Evolutionary conservation across 2,329 filamentous ascomycete species (phyloP).

Genomic region (Stagonosporopsis tanaceti): DNA sequence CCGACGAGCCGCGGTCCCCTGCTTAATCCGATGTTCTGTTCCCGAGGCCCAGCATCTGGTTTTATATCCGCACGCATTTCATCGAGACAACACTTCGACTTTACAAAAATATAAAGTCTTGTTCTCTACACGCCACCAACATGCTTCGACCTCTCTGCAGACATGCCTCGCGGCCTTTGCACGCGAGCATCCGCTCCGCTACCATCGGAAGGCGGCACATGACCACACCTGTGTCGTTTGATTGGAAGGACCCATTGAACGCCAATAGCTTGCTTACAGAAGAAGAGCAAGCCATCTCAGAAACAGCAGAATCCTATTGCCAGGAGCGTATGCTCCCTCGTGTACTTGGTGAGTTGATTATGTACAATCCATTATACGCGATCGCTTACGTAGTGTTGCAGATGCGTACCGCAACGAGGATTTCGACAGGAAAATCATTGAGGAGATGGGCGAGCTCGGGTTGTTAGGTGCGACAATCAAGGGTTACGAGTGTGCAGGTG

Average conservation of each 20-base stretch:
- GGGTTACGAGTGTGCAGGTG: slow-evolving; percentile 87
- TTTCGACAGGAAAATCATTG: slow-evolving; percentile 84
- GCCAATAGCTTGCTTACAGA: slow-evolving; percentile 81
- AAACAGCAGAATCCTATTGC: slow-evolving; percentile 92
- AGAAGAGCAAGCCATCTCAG: slow-evolving; percentile 87
- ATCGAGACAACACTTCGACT: slow-evolving; percentile 4
- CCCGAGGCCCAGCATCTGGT: slow-evolving; percentile 7
- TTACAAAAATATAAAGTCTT: not conserved
- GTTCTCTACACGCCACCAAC: not conserved
- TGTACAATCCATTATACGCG: not conserved
- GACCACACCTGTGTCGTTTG: slow-evolving; percentile 65
- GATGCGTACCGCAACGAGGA: slow-evolving; percentile 87
- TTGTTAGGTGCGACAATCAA: slow-evolving; percentile 85
- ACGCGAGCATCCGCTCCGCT: slow-evolving; percentile 35
- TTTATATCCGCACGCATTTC: slow-evolving; percentile 13
- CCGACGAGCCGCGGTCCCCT: slow-evolving; percentile 36
- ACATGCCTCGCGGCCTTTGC: slow-evolving; percentile 52
- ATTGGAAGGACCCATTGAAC: slow-evolving; percentile 90
- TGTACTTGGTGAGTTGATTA: slow-evolving; percentile 72
- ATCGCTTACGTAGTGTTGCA: slow-evolving; percentile 47
- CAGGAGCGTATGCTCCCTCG: slow-evolving; percentile 87
- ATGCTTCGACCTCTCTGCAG: slow-evolving; percentile 57
- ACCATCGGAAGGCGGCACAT: slow-evolving; percentile 50
- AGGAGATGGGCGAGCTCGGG: slow-evolving; percentile 94
- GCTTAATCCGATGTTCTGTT: slow-evolving; percentile 24